phyloP scores from a whole-genome alignment of 139 green algal genomes.

The Picochlorum costavermella region DNA sequence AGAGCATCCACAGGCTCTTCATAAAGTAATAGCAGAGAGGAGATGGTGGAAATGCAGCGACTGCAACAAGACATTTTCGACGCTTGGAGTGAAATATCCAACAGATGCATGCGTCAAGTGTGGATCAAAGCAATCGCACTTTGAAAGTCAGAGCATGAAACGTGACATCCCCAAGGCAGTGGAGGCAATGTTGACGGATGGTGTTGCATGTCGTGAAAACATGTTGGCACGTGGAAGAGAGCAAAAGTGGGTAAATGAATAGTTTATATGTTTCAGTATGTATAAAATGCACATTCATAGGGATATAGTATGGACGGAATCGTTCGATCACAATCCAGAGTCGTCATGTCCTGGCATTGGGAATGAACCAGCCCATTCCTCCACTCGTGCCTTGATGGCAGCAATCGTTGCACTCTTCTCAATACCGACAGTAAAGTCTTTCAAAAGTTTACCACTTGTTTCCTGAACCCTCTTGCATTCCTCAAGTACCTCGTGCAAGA shows the following conservation, averaged over 20 bases:
- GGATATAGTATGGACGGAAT: not conserved
- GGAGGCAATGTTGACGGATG: slow-evolving; percentile 1
- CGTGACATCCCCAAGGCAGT: not conserved
- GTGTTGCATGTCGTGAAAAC: slow-evolving; percentile 16
- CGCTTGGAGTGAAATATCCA: slow-evolving; percentile 30
- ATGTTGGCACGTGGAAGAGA: slow-evolving; percentile 26
- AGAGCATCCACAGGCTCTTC: slow-evolving; percentile 12
- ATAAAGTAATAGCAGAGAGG: slow-evolving; percentile 24
- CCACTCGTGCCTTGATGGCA: slow-evolving; percentile 32
- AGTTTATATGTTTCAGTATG: not conserved
- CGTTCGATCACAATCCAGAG: slow-evolving; percentile 8
- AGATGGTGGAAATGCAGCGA: slow-evolving; percentile 41
- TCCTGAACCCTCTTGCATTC: slow-evolving; percentile 70
- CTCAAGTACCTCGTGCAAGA: slow-evolving; percentile 57
- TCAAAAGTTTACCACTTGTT: slow-evolving; percentile 12
- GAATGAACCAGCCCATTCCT: slow-evolving; percentile 44
- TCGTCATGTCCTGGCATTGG: slow-evolving; percentile 55
- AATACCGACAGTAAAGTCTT: slow-evolving; percentile 20
- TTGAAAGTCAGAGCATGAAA: slow-evolving; percentile 25
- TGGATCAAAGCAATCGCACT: slow-evolving; percentile 14
- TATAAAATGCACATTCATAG: not conserved
- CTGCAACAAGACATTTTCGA: slow-evolving; percentile 38
- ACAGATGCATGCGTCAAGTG: slow-evolving; percentile 34
- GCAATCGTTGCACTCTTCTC: slow-evolving; percentile 26
- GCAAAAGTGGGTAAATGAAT: slow-evolving; percentile 33